Conservation (phyloP, 257 asterid genomes). For the Solanum bukasovii region DNA sequence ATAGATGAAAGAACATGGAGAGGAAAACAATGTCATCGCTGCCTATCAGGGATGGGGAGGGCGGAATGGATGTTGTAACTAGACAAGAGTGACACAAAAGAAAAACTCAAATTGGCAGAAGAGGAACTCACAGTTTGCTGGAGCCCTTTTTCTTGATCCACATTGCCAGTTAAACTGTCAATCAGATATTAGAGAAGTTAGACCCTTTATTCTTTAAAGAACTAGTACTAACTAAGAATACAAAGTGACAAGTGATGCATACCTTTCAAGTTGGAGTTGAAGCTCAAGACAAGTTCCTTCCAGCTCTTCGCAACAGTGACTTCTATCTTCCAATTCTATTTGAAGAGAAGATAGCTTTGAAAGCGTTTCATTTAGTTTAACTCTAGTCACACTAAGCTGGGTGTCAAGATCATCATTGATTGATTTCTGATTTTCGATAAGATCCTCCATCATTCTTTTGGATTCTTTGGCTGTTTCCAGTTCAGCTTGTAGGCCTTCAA, state of each 20-base stretch:
- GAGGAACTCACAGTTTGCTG: constrained; percentile 50
- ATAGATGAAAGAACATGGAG: background rate
- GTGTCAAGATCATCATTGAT: constrained; percentile 65
- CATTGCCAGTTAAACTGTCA: constrained; percentile 26
- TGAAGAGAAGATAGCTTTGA: constrained; percentile 57
- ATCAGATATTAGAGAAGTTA: background rate
- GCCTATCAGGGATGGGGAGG: background rate
- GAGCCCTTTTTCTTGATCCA: constrained; percentile 32
- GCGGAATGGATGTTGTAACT: background rate
- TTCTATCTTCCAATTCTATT: constrained; percentile 59
- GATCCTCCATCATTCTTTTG: constrained; percentile 40
- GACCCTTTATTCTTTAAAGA: background rate
- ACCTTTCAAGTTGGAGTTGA: constrained; percentile 90
- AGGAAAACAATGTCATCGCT: background rate
- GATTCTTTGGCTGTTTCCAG: constrained; percentile 36
- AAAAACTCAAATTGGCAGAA: background rate
- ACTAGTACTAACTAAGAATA: background rate
- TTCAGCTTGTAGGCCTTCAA: constrained; percentile 21
- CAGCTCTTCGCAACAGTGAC: constrained; percentile 52
- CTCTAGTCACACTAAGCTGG: constrained; percentile 41
- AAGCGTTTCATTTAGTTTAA: constrained; percentile 30
- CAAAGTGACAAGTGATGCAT: background rate
- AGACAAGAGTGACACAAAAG: background rate
- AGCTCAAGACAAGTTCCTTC: constrained; percentile 80
- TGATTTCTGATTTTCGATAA: constrained; percentile 50